These are phyloP conservation scores for Epichloe sp. DNA, from an alignment of 2,329 filamentous ascomycete species.

Conservation along the genomic window DNA sequence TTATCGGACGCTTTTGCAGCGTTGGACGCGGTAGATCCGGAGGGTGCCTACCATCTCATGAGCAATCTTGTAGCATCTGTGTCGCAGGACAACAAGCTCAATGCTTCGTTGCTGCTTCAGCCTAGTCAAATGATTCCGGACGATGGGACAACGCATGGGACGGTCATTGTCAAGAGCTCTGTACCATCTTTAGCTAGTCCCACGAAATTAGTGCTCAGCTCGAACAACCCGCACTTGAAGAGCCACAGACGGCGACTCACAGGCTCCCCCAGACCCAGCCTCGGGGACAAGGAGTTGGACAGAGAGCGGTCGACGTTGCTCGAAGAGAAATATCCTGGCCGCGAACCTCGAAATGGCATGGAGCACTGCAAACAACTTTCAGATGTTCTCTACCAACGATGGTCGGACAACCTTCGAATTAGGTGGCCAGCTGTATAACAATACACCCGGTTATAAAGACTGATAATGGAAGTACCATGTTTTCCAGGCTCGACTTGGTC, in stretches of 20 bases:
- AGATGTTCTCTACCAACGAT: conserved; percentile 81
- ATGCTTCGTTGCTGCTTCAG: conserved; percentile 31
- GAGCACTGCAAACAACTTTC: conserved; percentile 83
- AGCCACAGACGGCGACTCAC: conserved; percentile 57
- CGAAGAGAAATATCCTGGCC: conserved; percentile 41
- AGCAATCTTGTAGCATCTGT: conserved; percentile 64
- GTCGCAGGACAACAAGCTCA: conserved; percentile 54
- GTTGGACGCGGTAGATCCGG: conserved; percentile 77
- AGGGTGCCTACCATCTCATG: conserved; percentile 77
- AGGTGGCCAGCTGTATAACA: conserved; percentile 44
- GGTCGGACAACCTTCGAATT: conserved; percentile 70
- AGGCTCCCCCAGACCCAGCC: conserved; percentile 23
- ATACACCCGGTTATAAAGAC: neutral
- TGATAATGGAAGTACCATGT: neutral
- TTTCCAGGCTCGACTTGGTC: neutral
- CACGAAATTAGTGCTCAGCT: conserved; percentile 60
- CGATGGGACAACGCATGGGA: conserved; percentile 37
- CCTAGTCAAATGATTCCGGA: conserved; percentile 26
- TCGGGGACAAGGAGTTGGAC: conserved; percentile 32
- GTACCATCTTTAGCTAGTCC: conserved; percentile 30
- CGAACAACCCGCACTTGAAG: conserved; percentile 75
- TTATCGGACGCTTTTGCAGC: conserved; percentile 76
- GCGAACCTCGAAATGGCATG: conserved; percentile 55
- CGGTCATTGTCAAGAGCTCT: conserved; percentile 43
- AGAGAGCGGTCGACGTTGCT: conserved; percentile 34